Conservation (phyloP, 768 basidiomycete species). For the Boletus subcaerulescens region DNA sequence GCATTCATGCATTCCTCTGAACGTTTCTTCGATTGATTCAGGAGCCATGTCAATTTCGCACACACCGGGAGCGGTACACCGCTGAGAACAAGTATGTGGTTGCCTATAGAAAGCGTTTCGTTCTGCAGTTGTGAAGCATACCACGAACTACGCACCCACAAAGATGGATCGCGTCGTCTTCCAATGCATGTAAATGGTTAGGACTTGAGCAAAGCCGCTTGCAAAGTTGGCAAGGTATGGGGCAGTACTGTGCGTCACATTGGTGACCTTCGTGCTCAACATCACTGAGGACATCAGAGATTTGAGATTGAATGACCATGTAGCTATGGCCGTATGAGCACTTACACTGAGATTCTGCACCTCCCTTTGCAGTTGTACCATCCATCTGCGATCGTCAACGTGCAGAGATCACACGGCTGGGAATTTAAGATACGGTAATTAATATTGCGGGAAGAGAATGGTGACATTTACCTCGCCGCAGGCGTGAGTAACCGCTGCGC, state of each 20-base stretch:
- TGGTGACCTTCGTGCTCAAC: constrained; percentile 44
- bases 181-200: constrained; percentile 53
- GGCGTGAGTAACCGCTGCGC: constrained; percentile 48
- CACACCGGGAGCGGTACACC: constrained; percentile 47
- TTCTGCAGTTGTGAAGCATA: constrained; percentile 2
- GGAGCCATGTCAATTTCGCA: constrained; percentile 58
- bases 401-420: constrained; percentile 44
- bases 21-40: constrained; percentile 57
- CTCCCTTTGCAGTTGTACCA: constrained; percentile 40
- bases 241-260: constrained; percentile 52
- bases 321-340: background rate
- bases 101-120: constrained; percentile 22
- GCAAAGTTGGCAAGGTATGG: constrained; percentile 53
- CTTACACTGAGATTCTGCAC: constrained; percentile 43
- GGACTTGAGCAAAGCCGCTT: constrained; percentile 44
- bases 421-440: background rate
- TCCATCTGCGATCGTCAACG: constrained; percentile 25
- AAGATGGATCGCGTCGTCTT: constrained; percentile 42
- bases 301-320: background rate
- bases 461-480: constrained; percentile 48
- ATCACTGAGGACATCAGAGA: constrained; percentile 35
- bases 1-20: constrained; percentile 55
- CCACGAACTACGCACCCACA: constrained; percentile 45
- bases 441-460: background rate
- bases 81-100: constrained; percentile 46